Evolutionary conservation across 495 filamentous ascomycete genomes (phyloP).

Genomic region (Penicillium macrosclerotiorum): DNA sequence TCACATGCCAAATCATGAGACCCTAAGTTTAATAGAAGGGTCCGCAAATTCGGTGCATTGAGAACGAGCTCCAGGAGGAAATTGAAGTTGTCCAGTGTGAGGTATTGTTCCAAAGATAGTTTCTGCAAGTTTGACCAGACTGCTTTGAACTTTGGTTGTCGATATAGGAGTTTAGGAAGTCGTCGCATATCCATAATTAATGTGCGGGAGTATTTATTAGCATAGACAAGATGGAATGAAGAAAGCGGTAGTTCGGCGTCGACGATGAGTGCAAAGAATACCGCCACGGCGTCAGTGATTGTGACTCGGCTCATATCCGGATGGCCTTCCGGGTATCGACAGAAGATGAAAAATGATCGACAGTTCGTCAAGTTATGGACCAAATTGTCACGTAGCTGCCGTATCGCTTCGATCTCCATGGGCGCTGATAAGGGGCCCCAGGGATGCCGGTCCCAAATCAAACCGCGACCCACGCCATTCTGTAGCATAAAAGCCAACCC

Average conservation of each 20-base stretch:
- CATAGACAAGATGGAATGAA: slow-evolving; percentile 28
- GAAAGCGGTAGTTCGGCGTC: slow-evolving; percentile 20
- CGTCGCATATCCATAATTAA: slow-evolving; percentile 35
- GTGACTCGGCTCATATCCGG: slow-evolving; percentile 26
- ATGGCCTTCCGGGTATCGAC: slow-evolving; percentile 29
- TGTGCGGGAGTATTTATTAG: slow-evolving; percentile 23
- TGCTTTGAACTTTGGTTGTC: slow-evolving; percentile 22
- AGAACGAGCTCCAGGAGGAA: slow-evolving; percentile 29
- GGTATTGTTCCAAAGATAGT: slow-evolving; percentile 26
- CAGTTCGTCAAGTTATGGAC: slow-evolving; percentile 18
- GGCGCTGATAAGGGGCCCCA: slow-evolving; percentile 26
- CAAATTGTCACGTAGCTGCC: slow-evolving; percentile 21
- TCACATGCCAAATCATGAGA: slow-evolving; percentile 25
- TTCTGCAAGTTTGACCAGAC: slow-evolving; percentile 26
- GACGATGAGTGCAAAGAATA: slow-evolving; percentile 26
- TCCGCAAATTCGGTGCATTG: slow-evolving; percentile 21
- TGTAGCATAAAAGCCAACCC: slow-evolving; percentile 25
- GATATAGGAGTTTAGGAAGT: slow-evolving; percentile 26
- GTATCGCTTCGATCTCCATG: slow-evolving; percentile 19
- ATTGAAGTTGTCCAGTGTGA: slow-evolving; percentile 27
- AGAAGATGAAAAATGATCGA: slow-evolving; percentile 30
- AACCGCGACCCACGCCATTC: slow-evolving; percentile 22
- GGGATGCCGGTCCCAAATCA: slow-evolving; percentile 23
- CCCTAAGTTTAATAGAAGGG: slow-evolving; percentile 22
- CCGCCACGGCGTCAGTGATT: slow-evolving; percentile 23